A percentile compares a stretch with the other conserved stretches of the same genome.
Conservation (phyloP, 768 basidiomycete species). For the Leccinum longicurvipes region DNA sequence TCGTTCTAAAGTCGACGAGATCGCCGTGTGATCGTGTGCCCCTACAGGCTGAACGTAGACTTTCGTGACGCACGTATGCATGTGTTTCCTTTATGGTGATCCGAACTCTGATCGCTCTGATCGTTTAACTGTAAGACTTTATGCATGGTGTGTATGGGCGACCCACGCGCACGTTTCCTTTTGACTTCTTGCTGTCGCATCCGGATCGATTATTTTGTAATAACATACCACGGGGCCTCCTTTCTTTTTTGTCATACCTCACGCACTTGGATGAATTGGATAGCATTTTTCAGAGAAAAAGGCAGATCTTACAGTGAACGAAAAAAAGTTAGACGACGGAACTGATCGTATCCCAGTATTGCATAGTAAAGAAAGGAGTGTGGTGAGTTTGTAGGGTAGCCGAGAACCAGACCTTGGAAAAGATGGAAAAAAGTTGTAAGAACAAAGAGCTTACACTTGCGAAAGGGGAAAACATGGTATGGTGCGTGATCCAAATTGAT, state of each 20-base stretch:
- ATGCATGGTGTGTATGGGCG: background rate
- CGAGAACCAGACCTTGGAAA: background rate
- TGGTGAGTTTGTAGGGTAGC: constrained; percentile 6
- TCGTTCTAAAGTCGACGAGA: constrained; percentile 66
- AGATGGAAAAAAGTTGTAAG: background rate
- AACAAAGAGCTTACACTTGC: constrained; percentile 25
- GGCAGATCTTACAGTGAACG: constrained; percentile 19
- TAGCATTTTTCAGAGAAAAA: constrained; percentile 13
- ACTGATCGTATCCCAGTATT: constrained; percentile 18
- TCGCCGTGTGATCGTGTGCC: constrained; percentile 31
- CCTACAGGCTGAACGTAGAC: background rate
- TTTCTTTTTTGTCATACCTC: background rate
- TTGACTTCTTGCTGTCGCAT: background rate
- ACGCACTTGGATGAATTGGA: constrained; percentile 3
- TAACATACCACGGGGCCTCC: background rate
- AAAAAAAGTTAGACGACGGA: constrained; percentile 21
- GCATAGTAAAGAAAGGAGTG: constrained; percentile 11
- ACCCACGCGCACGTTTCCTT: background rate
- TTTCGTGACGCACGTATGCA: background rate
- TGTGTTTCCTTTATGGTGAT: background rate
- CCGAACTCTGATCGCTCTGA: background rate
- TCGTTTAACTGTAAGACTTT: background rate
- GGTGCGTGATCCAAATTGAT: constrained; percentile 17
- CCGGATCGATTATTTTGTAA: background rate
- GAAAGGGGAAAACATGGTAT: constrained; percentile 15